These are phyloP conservation scores for Grosmannia serpens DNA, from an alignment of 2,329 filamentous ascomycete species.

Conservation along the genomic window DNA sequence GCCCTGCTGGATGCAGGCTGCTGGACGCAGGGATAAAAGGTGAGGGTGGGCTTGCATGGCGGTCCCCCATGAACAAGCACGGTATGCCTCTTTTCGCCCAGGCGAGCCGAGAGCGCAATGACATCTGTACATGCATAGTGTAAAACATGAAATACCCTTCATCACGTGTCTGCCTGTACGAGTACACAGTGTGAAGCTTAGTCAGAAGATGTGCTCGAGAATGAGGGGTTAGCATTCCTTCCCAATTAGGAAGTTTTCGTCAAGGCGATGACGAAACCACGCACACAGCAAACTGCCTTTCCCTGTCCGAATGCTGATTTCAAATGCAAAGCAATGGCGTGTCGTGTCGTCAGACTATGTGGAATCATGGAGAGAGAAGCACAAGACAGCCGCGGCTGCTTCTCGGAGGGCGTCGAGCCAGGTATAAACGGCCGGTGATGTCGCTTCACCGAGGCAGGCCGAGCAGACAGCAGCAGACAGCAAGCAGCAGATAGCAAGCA, in stretches of 20 bases:
- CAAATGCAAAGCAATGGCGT: neutral
- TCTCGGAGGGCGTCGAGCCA: too few relatives aligned
- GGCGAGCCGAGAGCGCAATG: neutral
- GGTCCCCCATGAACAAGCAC: neutral
- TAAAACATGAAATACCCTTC: neutral
- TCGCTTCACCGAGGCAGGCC: too few relatives aligned
- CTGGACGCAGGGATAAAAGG: neutral
- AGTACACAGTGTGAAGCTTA: too few relatives aligned
- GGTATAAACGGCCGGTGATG: too few relatives aligned
- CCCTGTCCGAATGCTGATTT: too few relatives aligned
- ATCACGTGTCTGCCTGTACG: neutral
- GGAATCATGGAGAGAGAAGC: too few relatives aligned
- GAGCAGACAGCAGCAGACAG: too few relatives aligned
- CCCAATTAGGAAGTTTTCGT: slow-evolving; percentile 9
- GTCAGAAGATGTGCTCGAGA: too few relatives aligned
- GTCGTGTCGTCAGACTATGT: slow-evolving; percentile 17
- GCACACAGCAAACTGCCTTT: neutral
- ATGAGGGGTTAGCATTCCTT: neutral
- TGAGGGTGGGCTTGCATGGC: neutral
- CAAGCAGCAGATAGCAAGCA: too few relatives aligned
- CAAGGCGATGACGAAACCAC: neutral
- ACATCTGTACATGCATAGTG: neutral
- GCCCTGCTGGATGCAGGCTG: too few relatives aligned
- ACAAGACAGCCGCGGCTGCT: too few relatives aligned
- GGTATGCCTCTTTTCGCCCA: neutral